Evolutionary conservation across 164 flowering plant genomes (phyloP).

Genomic region (Macadamia tetraphylla): DNA sequence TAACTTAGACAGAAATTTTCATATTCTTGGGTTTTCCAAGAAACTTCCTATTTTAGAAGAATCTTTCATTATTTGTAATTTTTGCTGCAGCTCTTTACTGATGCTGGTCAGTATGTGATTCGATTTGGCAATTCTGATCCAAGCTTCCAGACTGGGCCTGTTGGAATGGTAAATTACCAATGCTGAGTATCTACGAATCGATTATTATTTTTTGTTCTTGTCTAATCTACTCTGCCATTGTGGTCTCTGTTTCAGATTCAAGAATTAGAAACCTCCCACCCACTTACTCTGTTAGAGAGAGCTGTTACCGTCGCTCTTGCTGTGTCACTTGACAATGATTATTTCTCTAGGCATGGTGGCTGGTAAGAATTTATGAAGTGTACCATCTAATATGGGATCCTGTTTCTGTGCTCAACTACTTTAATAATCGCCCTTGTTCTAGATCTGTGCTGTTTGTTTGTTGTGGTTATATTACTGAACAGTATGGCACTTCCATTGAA

Average conservation of each 20-base stretch:
- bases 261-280: constrained; percentile 64
- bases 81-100: constrained; percentile 74
- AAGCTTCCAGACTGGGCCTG: constrained; percentile 35
- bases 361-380: constrained; percentile 43
- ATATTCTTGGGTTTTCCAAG: not conserved
- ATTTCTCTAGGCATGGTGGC: constrained; percentile 92
- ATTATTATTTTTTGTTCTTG: not conserved
- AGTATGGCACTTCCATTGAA: too few relatives aligned
- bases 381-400: too few relatives aligned
- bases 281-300: constrained; percentile 82
- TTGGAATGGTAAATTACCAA: constrained; percentile 33
- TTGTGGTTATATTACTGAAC: too few relatives aligned
- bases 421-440: too few relatives aligned
- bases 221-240: not conserved
- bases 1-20: not conserved
- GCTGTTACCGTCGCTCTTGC: constrained; percentile 94
- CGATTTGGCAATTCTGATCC: constrained; percentile 75
- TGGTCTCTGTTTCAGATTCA: constrained; percentile 45
- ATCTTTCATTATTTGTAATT: not conserved
- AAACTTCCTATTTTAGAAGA: not conserved
- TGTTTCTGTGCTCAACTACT: too few relatives aligned
- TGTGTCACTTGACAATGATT: constrained; percentile 89
- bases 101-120: constrained; percentile 97
- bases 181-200: constrained; percentile 1
- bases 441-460: too few relatives aligned